A percentile compares a stretch with the other conserved stretches of the same genome.
Conservation (phyloP, 106 monocot species). For the Allium sativum region DNA sequence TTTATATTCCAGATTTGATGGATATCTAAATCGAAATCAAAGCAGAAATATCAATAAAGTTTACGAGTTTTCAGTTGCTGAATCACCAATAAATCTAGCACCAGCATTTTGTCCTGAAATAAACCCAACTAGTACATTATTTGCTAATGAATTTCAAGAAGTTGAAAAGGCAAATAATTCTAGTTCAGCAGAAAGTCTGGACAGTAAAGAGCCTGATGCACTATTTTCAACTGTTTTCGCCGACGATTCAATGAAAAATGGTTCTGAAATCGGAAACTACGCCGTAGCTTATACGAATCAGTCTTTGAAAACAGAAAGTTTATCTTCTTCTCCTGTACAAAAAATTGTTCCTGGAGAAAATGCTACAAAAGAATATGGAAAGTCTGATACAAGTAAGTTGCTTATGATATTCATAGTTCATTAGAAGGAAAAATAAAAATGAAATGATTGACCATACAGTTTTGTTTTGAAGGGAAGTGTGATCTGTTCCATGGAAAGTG, state of each 20-base stretch:
- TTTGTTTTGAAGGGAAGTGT: slow-evolving; percentile 21
- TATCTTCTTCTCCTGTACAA: neutral
- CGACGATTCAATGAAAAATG: neutral
- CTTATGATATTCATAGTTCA: neutral
- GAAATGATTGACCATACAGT: neutral
- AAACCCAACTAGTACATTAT: neutral
- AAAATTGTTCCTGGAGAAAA: too few relatives aligned
- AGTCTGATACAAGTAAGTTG: slow-evolving; percentile 4
- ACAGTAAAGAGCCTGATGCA: neutral
- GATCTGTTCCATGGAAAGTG: slow-evolving; percentile 49
- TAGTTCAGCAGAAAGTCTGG: neutral
- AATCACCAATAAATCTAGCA: neutral
- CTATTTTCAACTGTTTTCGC: neutral
- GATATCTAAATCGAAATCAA: slow-evolving; percentile 1
- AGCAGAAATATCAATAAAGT: neutral
- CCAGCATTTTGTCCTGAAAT: neutral
- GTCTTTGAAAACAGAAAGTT: neutral
- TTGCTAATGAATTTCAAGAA: neutral
- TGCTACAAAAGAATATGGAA: neutral
- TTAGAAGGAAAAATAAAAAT: too few relatives aligned
- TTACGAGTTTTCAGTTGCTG: neutral
- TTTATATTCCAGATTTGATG: neutral
- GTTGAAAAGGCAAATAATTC: neutral
- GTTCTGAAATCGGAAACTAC: neutral
- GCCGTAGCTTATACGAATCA: neutral